These are phyloP conservation scores for Protomyces lactucae-debilis DNA, from an alignment of 1,139 yeast species.

Conservation along the genomic window DNA sequence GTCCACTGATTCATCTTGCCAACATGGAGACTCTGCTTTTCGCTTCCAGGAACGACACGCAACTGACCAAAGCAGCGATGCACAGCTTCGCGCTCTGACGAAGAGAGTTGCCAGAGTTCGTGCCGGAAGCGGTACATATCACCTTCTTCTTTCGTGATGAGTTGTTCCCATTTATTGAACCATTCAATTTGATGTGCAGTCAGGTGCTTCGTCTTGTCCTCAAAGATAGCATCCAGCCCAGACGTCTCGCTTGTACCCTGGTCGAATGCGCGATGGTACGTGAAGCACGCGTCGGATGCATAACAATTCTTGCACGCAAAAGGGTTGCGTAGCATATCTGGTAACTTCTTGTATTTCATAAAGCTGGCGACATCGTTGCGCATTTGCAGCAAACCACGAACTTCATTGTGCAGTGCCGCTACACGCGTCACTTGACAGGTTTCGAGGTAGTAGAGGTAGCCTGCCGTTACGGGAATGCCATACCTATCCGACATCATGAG, in stretches of 20 bases:
- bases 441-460: constrained; percentile 70
- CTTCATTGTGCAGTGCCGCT: constrained; percentile 44
- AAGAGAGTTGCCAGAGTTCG: constrained; percentile 65
- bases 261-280: constrained; percentile 51
- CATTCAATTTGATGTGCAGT: constrained; percentile 48
- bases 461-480: constrained; percentile 54
- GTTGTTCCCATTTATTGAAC: constrained; percentile 64
- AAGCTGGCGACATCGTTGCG: constrained; percentile 66
- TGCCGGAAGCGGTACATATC: constrained; percentile 51
- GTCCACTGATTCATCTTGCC: constrained; percentile 24
- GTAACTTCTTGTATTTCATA: constrained; percentile 51
- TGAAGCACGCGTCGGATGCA: constrained; percentile 60
- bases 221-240: constrained; percentile 44
- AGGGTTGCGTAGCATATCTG: constrained; percentile 52
- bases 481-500: constrained; percentile 75
- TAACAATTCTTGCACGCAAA: constrained; percentile 67
- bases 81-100: constrained; percentile 55
- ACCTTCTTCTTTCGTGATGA: constrained; percentile 72
- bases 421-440: constrained; percentile 51
- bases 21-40: constrained; percentile 4
- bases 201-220: constrained; percentile 51
- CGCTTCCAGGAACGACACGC: constrained; percentile 23
- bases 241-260: constrained; percentile 49
- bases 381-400: constrained; percentile 60
- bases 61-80: constrained; percentile 44